Evolutionary conservation across 345 rosid species (phyloP).

Genomic region (Dimocarpus longan): DNA sequence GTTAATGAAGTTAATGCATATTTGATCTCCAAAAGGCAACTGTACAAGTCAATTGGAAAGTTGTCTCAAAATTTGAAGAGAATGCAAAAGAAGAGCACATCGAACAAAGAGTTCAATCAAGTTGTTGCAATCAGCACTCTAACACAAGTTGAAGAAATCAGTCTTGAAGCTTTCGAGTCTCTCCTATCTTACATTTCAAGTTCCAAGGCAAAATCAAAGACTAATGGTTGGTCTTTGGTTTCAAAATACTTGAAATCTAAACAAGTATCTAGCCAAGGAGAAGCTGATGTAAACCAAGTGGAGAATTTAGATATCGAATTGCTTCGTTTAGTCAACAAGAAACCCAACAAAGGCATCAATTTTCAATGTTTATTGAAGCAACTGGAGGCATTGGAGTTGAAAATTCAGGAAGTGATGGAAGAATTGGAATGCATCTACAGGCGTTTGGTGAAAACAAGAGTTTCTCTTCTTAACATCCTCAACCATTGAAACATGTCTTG

Average conservation of each 20-base stretch:
- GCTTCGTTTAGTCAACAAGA: not conserved
- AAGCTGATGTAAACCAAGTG: not conserved
- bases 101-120: not conserved
- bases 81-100: not conserved
- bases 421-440: not conserved
- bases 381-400: not conserved
- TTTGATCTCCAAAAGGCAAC: constrained; percentile 16
- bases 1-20: constrained; percentile 8
- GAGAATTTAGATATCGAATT: not conserved
- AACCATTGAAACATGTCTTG: not conserved
- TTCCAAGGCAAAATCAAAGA: constrained; percentile 3
- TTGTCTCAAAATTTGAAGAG: not conserved
- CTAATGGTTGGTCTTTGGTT: constrained; percentile 18
- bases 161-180: constrained; percentile 13
- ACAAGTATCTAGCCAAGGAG: too few relatives aligned
- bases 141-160: not conserved
- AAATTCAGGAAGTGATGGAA: not conserved
- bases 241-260: constrained; percentile 18
- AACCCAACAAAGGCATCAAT: not conserved
- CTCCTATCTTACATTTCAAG: not conserved
- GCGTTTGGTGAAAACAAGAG: constrained; percentile 2
- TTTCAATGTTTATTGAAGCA: not conserved
- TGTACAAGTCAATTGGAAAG: constrained; percentile 7
- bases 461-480: not conserved
- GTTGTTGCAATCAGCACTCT: not conserved